phyloP scores from a whole-genome alignment of 495 filamentous ascomycete genomes.

The Diplogelasinospora grovesii region DNA sequence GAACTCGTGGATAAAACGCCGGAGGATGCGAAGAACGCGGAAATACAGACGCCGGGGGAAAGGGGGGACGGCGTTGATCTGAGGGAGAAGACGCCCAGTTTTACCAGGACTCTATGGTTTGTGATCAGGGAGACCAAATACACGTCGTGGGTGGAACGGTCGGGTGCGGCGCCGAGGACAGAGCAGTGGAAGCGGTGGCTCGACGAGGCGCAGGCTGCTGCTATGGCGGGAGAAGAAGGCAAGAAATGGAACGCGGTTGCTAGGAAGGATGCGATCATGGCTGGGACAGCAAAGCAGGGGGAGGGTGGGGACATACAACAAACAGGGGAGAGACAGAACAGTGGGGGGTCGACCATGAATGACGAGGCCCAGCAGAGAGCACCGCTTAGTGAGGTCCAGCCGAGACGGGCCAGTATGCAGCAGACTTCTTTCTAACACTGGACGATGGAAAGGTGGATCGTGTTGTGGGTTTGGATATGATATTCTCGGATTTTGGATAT shows the following conservation, averaged over 20 bases:
- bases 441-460: background rate
- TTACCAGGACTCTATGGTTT: conserved; percentile 51
- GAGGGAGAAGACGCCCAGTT: conserved; percentile 34
- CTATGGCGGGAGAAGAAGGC: conserved; percentile 17
- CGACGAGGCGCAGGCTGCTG: conserved; percentile 36
- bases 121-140: conserved; percentile 46
- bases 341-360: no score
- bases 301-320: background rate
- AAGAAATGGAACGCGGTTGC: conserved; percentile 50
- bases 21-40: conserved; percentile 22
- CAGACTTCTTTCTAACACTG: no score
- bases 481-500: no score
- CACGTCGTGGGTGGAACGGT: conserved; percentile 42
- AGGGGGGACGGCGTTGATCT: conserved; percentile 14
- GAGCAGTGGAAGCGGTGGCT: conserved; percentile 48
- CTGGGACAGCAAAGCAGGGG: conserved; percentile 9
- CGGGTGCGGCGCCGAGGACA: conserved; percentile 43
- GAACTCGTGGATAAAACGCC: conserved; percentile 32
- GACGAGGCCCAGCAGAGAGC: conserved; percentile 14
- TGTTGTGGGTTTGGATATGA: no score
- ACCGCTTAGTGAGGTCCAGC: conserved; percentile 16
- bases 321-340: conserved; percentile 1
- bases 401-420: no score
- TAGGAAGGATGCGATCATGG: conserved; percentile 44
- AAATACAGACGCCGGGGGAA: conserved; percentile 14